A percentile compares a stretch with the other conserved stretches of the same genome.
phyloP scores from a whole-genome alignment of 164 flowering plant genomes.

The Aristolochia fimbriata region DNA sequence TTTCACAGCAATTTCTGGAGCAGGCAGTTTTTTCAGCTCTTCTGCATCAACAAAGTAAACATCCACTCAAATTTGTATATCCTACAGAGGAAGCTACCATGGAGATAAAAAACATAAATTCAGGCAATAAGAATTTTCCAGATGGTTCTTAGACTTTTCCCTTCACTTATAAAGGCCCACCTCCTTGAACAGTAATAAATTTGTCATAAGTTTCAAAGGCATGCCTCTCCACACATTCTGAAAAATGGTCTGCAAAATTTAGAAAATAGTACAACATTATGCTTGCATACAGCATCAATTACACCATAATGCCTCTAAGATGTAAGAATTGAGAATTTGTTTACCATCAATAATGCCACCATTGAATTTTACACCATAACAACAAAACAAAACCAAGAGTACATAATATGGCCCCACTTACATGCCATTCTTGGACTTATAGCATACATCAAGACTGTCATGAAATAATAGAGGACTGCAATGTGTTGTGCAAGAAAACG shows the following conservation, averaged over 20 bases:
- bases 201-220: conserved; percentile 92
- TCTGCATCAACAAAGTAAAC: conserved; percentile 24
- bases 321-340: not conserved
- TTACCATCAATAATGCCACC: too few species aligned
- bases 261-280: not conserved
- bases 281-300: not conserved
- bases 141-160: not conserved
- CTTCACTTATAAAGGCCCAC: conserved; percentile 19
- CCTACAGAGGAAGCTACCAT: not conserved
- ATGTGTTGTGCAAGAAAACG: conserved; percentile 94
- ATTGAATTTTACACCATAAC: too few species aligned
- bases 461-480: conserved; percentile 71
- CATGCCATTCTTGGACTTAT: conserved; percentile 99
- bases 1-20: conserved; percentile 77
- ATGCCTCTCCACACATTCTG: conserved; percentile 93
- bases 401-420: conserved; percentile 28
- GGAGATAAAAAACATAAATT: too few species aligned
- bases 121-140: not conserved
- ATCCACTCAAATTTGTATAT: not conserved
- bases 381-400: not conserved
- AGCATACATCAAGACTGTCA: conserved; percentile 83
- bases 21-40: conserved; percentile 69
- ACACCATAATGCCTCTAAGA: not conserved
- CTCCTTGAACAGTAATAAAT: conserved; percentile 78
- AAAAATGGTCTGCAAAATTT: conserved; percentile 72